phyloP scores from a whole-genome alignment of 148 eudicot species.

The Simmondsia chinensis region DNA sequence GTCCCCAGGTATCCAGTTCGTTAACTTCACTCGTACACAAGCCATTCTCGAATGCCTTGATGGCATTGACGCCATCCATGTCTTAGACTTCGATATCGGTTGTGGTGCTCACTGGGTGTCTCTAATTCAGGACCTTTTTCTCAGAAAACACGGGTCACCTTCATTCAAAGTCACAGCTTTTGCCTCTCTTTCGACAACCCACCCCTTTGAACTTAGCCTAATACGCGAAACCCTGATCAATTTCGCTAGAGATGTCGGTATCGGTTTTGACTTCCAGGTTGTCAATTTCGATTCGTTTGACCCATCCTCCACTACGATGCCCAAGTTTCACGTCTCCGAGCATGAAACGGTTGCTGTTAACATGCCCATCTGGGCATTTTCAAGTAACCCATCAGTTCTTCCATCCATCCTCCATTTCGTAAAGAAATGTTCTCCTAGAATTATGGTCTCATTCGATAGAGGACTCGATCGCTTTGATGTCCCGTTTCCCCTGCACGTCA shows the following conservation, averaged over 20 bases:
- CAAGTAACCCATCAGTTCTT: too few relatives aligned
- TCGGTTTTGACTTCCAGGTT: slow-evolving; percentile 62
- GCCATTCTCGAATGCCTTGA: slow-evolving; percentile 72
- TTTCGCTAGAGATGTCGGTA: slow-evolving; percentile 66
- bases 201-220: slow-evolving; percentile 59
- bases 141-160: slow-evolving; percentile 46
- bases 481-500: slow-evolving; percentile 28
- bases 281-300: slow-evolving; percentile 50
- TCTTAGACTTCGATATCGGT: slow-evolving; percentile 86
- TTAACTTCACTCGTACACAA: slow-evolving; percentile 78
- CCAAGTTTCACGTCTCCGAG: slow-evolving; percentile 33
- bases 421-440: too few relatives aligned
- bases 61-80: slow-evolving; percentile 53
- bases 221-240: slow-evolving; percentile 67
- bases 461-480: slow-evolving; percentile 42
- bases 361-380: slow-evolving; percentile 55
- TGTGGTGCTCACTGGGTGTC: slow-evolving; percentile 98
- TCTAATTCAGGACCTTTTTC: slow-evolving; percentile 81
- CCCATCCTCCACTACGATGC: slow-evolving; percentile 42
- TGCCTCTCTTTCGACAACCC: slow-evolving; percentile 33
- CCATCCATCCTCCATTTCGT: slow-evolving; percentile 43
- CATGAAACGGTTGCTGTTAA: slow-evolving; percentile 75
- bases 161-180: slow-evolving; percentile 63
- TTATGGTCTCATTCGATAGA: slow-evolving; percentile 28
- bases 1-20: slow-evolving; percentile 70